These are phyloP conservation scores for Canavalia ensiformis DNA, from an alignment of 306 rosid species.

Conservation along the genomic window DNA sequence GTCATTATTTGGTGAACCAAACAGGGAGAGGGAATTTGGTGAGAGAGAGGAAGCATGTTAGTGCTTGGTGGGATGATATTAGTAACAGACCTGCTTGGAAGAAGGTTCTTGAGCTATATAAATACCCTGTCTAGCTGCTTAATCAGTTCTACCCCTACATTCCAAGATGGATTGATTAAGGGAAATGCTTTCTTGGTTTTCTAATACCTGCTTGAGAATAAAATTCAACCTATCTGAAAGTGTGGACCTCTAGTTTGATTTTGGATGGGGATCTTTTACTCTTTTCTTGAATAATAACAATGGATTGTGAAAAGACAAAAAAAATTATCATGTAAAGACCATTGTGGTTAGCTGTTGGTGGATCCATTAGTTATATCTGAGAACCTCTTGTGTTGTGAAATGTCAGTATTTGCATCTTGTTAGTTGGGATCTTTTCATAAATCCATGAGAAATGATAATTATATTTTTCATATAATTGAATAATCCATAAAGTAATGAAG, in stretches of 20 bases:
- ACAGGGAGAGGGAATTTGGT: constrained; percentile 51
- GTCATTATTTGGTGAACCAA: constrained; percentile 60
- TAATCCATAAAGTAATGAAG: too few species aligned
- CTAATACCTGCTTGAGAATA: constrained; percentile 11
- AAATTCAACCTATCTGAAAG: not conserved
- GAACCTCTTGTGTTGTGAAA: not conserved
- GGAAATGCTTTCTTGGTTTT: not conserved
- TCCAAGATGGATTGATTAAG: not conserved
- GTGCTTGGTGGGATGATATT: constrained; percentile 74
- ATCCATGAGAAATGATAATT: too few species aligned
- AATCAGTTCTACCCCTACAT: not conserved
- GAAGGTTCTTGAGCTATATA: constrained; percentile 55
- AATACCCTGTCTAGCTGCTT: constrained; percentile 46
- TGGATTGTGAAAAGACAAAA: not conserved
- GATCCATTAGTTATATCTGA: too few species aligned
- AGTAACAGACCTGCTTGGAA: constrained; percentile 69
- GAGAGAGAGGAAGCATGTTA: constrained; percentile 60
- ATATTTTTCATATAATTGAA: too few species aligned
- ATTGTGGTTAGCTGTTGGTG: not conserved
- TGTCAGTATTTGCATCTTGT: not conserved
- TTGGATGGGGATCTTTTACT: not conserved
- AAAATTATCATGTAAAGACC: not conserved
- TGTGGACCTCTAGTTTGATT: constrained; percentile 1
- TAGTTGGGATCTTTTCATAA: not conserved
- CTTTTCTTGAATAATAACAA: not conserved